Base-by-base conservation (phyloP, 805 yeast genomes). In the Tetrapisispora fleetii region DNA sequence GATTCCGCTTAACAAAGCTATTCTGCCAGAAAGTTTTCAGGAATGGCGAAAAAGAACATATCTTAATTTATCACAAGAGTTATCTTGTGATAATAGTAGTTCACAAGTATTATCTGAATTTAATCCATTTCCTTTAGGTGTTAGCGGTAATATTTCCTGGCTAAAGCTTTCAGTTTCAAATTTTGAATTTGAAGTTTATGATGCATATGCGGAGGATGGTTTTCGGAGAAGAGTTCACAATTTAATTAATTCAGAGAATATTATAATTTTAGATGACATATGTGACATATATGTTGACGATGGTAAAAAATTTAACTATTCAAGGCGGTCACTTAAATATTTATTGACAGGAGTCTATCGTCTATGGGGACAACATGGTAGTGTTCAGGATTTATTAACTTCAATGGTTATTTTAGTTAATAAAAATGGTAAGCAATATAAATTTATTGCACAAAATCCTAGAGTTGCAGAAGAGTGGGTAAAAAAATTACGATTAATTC, bases 401-500 rank as follows among this genome's bases (percentile, higher is more conserved):
- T 71, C 80, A 3, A 72, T 74, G 8, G 78, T 86, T 53, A 78
- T 76, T 43, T 68, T 87, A 1, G 63, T 60, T 3, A 67, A 80
- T 55, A 53, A 55, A 1, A 73, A 77, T 49, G 82, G 80, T 0
- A 55, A 75, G 0, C 50, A 46, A 0, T 51, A 83, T 13, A 69
- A 73, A 40, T 62, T 87, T 11, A 77, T 80, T 48, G 87, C 93
- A 0, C 77, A 80, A 2, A 68, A 70, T 50, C 54, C 67, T 17
- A 35, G 32, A 0, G 57, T 74, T 0, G 69, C 91, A 43, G 76
- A 79, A 54, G 77, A 75, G 52, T 90, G 96, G 98, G 71, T 83
- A 0, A n/a, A 22, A 0, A 65, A 78, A 46, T 64, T 90, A 33
- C 52, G 48, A 0, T 64, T 67, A 5, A 56, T 83, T 18, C 57